Percentiles rank a stretch among this genome's conserved stretches.
Conservation (phyloP, 805 yeast species). For the Dipodascus albidus region DNA sequence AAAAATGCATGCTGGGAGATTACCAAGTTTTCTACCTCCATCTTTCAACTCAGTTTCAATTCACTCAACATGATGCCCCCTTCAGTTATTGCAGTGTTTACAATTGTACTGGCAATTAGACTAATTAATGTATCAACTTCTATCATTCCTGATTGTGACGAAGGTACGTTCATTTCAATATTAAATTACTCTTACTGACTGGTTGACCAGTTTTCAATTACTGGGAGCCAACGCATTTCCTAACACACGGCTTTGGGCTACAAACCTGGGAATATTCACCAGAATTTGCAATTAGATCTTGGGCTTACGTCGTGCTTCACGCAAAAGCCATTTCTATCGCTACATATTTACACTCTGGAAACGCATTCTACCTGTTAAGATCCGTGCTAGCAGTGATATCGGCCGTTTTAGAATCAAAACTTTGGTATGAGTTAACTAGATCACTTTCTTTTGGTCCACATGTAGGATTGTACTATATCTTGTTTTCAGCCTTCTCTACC, state of each 20-base stretch:
- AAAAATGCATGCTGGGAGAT: neutral
- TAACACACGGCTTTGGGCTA: slow-evolving; percentile 75
- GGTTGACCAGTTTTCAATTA: slow-evolving; percentile 50
- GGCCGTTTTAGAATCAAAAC: slow-evolving; percentile 40
- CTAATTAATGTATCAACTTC: slow-evolving; percentile 37
- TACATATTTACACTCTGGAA: slow-evolving; percentile 10
- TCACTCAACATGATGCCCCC: neutral
- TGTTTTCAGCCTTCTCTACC: slow-evolving; percentile 53
- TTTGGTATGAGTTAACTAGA: slow-evolving; percentile 16
- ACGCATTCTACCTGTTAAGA: slow-evolving; percentile 44
- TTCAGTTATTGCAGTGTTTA: slow-evolving; percentile 6
- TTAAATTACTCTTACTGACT: neutral
- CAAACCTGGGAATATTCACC: slow-evolving; percentile 98
- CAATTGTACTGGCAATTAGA: slow-evolving; percentile 19
- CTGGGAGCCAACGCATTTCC: slow-evolving; percentile 84
- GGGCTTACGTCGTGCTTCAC: slow-evolving; percentile 54
- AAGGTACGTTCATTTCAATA: slow-evolving; percentile 21
- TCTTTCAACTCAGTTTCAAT: neutral
- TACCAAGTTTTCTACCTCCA: neutral
- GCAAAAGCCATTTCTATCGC: slow-evolving; percentile 22
- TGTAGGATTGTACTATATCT: slow-evolving; percentile 48
- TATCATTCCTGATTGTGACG: slow-evolving; percentile 87
- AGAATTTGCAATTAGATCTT: slow-evolving; percentile 74
- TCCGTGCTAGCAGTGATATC: slow-evolving; percentile 30
- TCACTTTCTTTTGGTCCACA: slow-evolving; percentile 8